Percentiles rank a stretch among this genome's conserved stretches.
Conservation (phyloP, 306 rosid genomes). For the Sesbania bispinosa region DNA sequence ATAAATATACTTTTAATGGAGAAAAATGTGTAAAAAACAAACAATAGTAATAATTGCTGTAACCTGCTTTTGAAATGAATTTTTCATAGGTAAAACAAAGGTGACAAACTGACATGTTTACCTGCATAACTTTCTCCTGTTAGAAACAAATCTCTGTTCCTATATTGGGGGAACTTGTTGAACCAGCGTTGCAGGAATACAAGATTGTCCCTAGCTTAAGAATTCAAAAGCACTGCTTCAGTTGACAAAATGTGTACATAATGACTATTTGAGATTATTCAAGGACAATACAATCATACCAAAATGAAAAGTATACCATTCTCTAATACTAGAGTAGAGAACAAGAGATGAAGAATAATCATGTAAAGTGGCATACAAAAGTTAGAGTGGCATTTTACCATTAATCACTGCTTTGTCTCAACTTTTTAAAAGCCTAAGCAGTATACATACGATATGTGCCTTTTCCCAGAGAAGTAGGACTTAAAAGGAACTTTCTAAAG, state of each 20-base stretch:
- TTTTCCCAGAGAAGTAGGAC: slow-evolving; percentile 27
- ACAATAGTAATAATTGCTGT: not conserved
- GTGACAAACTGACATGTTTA: slow-evolving; percentile 21
- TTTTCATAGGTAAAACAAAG: not conserved
- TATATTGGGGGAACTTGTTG: slow-evolving; percentile 63
- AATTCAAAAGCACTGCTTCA: slow-evolving; percentile 36
- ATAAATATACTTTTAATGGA: too few relatives aligned
- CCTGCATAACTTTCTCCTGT: slow-evolving; percentile 84
- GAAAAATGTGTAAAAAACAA: not conserved
- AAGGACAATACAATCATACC: not conserved
- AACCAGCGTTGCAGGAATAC: slow-evolving; percentile 64
- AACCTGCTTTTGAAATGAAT: slow-evolving; percentile 4
- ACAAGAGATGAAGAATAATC: slow-evolving; percentile 17
- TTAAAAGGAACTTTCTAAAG: slow-evolving; percentile 34
- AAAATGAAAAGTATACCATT: slow-evolving; percentile 11
- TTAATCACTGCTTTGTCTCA: slow-evolving; percentile 30
- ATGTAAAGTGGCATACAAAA: slow-evolving; percentile 31
- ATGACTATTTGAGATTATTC: slow-evolving; percentile 10
- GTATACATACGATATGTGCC: slow-evolving; percentile 25
- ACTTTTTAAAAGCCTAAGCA: slow-evolving; percentile 38
- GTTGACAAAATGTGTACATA: slow-evolving; percentile 15
- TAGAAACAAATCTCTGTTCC: slow-evolving; percentile 48
- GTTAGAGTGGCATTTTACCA: slow-evolving; percentile 24
- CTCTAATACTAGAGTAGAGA: slow-evolving; percentile 15
- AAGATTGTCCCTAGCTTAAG: slow-evolving; percentile 66